A percentile compares a stretch with the other conserved stretches of the same genome.
Evolutionary conservation across 768 basidiomycete genomes (phyloP).

Genomic region (Amyloporia xantha): DNA sequence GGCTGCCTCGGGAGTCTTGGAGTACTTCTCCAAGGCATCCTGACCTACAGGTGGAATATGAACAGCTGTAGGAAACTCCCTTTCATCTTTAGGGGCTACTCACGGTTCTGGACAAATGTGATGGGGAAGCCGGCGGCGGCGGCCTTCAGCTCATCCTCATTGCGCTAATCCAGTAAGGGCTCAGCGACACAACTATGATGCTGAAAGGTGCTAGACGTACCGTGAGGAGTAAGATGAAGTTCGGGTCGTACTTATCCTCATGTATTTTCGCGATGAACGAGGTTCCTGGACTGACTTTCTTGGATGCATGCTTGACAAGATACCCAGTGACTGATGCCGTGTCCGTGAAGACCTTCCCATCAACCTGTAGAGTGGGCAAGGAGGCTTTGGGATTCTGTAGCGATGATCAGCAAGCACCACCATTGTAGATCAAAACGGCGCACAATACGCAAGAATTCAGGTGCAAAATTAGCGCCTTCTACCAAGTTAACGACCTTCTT

Average conservation of each 20-base stretch:
- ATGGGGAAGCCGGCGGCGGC: conserved; percentile 27
- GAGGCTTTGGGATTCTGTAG: conserved; percentile 38
- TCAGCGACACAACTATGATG: background rate
- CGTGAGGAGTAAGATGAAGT: conserved; percentile 39
- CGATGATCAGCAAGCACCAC: background rate
- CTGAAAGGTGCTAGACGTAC: conserved; percentile 21
- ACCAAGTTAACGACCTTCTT: conserved; percentile 33
- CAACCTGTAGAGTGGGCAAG: conserved; percentile 35
- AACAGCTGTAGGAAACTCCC: no score
- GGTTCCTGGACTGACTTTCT: conserved; percentile 28
- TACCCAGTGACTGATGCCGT: conserved; percentile 36
- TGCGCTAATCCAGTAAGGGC: conserved; percentile 27
- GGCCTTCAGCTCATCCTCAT: conserved; percentile 39
- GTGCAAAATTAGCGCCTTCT: conserved; percentile 43
- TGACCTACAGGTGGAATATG: conserved; percentile 32
- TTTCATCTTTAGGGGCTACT: no score
- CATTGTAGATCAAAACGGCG: conserved; percentile 2
- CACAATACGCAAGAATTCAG: conserved; percentile 38
- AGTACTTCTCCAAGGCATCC: conserved; percentile 32
- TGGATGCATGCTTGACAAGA: conserved; percentile 34
- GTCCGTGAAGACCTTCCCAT: conserved; percentile 31
- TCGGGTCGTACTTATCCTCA: conserved; percentile 42
- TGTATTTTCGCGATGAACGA: conserved; percentile 35
- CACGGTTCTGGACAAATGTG: conserved; percentile 34
- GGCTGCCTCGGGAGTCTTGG: conserved; percentile 27